Percentiles rank a stretch among this genome's conserved stretches.
phyloP scores from a whole-genome alignment of 495 filamentous ascomycete species.

The Diplogelasinospora grovesii region DNA sequence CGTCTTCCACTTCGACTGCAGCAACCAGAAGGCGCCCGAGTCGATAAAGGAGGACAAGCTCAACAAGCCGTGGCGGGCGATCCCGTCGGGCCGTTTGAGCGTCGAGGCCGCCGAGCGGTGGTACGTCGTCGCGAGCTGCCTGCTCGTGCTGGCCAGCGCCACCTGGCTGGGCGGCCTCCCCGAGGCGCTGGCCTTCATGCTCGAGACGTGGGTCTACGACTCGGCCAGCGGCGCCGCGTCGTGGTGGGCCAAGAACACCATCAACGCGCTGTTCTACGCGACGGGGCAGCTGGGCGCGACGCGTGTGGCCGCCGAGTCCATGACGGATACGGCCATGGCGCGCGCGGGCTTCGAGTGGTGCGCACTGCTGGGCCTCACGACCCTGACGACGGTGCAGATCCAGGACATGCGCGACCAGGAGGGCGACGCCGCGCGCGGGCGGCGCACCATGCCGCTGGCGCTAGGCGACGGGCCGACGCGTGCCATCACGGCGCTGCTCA shows the following conservation, averaged over 20 bases:
- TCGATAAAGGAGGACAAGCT: slow-evolving; percentile 45
- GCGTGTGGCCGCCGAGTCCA: no score
- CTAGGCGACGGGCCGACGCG: slow-evolving; percentile 35
- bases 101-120: no score
- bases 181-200: slow-evolving; percentile 28
- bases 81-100: slow-evolving; percentile 39
- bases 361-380: slow-evolving; percentile 32
- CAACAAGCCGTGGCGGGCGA: slow-evolving; percentile 56
- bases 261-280: slow-evolving; percentile 38
- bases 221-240: slow-evolving; percentile 44
- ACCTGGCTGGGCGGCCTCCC: slow-evolving; percentile 28
- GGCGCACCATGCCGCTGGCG: slow-evolving; percentile 35
- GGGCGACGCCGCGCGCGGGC: slow-evolving; percentile 39
- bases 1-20: slow-evolving; percentile 37
- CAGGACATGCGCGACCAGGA: slow-evolving; percentile 46
- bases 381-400: slow-evolving; percentile 46
- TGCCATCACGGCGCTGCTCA: no score
- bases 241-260: slow-evolving; percentile 34
- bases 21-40: slow-evolving; percentile 42
- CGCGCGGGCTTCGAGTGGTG: slow-evolving; percentile 36
- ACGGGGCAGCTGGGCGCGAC: no score
- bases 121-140: slow-evolving; percentile 31
- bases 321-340: slow-evolving; percentile 9
- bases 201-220: slow-evolving; percentile 49
- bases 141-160: slow-evolving; percentile 25